Base-by-base conservation (phyloP, 805 yeast species). In the Sugiyamaella americana region DNA sequence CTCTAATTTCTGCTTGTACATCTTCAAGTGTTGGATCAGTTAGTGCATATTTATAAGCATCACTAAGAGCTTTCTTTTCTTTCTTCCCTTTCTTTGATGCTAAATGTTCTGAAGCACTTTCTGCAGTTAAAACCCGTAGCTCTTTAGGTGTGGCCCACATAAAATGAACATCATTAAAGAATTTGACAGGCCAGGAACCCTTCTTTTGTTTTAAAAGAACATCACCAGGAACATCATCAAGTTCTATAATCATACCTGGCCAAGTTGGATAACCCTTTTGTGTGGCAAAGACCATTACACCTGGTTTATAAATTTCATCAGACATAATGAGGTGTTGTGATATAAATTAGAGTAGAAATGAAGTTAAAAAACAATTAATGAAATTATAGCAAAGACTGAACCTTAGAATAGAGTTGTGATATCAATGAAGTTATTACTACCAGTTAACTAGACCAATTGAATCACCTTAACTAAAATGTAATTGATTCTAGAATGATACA, bases 261-360 rank as follows among this genome's bases (percentile, higher is more conserved):
- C 96, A 87, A 37, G 89, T 83, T 2, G 95, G 85, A 60, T 80
- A 87, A 5, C 95, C 94, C 58, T 85, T 87, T 41, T 87, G 79
- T 63, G 87, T 87, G 5, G 93, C 93, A 20, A 87, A 70, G 0
- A 87, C 84, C 3, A 78, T 63, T 22, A 71, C 65, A 3, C 82
- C 80, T 2, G 81, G 76, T 22, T 66, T 68, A 49, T 59, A 71
- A 8, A 26, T 8, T 19, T 35, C 38, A 16, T 35, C 38, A 19
- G 38, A 35, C 38, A 35, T 35, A 26, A 13, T 26, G 32, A 13
- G 32, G 11, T 26, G 13, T 8, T 26, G 32, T 13, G 32, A 26
- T 26, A 13, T 13, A 26, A 13, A 26, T 26, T 8, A 26, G 32
- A 13, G 32, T 8, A 26, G 32, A 8, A 26, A 13, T 8, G 32